A percentile compares a stretch with the other conserved stretches of the same genome.
phyloP scores from a whole-genome alignment of 1,139 yeast species.

The Pichia sp. region DNA sequence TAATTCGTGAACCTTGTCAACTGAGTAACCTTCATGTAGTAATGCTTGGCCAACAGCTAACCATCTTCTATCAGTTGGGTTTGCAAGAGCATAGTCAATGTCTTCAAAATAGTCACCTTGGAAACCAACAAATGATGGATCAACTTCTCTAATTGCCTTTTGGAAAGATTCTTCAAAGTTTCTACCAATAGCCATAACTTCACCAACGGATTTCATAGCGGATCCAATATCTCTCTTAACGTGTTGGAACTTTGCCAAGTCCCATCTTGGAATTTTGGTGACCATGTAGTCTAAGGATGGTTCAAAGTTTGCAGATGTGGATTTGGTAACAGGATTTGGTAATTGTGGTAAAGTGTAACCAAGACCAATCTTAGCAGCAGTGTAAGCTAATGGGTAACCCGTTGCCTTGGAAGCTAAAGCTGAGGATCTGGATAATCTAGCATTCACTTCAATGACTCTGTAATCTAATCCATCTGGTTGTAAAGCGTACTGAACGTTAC shows the following conservation, averaged over 20 bases:
- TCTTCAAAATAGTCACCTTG: constrained; percentile 82
- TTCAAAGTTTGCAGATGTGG: constrained; percentile 94
- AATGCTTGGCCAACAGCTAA: constrained; percentile 97
- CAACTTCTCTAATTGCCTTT: constrained; percentile 96
- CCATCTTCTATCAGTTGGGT: constrained; percentile 98
- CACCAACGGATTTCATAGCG: constrained; percentile 98
- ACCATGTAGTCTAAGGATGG: constrained; percentile 96
- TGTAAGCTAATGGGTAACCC: constrained; percentile 96
- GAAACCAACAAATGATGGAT: constrained; percentile 85
- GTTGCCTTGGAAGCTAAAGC: constrained; percentile 98
- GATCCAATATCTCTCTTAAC: constrained; percentile 91
- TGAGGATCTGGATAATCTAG: constrained; percentile 93
- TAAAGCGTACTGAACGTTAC: constrained; percentile 95
- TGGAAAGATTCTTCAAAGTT: constrained; percentile 97
- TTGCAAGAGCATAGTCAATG: constrained; percentile 70
- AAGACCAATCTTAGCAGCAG: constrained; percentile 95
- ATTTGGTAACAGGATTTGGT: constrained; percentile 93
- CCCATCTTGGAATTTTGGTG: constrained; percentile 98
- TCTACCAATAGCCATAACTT: constrained; percentile 98
- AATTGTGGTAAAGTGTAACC: constrained; percentile 93
- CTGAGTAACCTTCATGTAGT: constrained; percentile 81
- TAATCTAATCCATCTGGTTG: constrained; percentile 94
- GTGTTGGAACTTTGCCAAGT: constrained; percentile 88
- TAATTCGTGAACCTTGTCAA: constrained; percentile 84
- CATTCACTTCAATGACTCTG: constrained; percentile 96